Evolutionary conservation across 1,284 basidiomycete species (phyloP).

Genomic region (Sporisorium iseilematis-ciliati): DNA sequence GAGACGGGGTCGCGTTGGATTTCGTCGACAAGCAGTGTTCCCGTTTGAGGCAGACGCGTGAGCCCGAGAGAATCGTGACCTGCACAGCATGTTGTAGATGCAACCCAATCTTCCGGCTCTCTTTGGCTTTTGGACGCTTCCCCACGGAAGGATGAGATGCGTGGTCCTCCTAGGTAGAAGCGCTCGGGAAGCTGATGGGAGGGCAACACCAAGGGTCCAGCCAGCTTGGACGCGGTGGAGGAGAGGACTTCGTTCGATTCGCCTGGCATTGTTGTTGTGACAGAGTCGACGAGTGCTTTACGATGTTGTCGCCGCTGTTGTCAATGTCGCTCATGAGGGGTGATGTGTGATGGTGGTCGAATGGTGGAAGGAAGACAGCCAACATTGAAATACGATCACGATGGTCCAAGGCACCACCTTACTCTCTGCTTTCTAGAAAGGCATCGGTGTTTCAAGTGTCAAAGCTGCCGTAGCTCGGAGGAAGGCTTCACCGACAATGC

Average conservation of each 20-base stretch:
- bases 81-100: constrained; percentile 40
- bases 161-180: constrained; percentile 38
- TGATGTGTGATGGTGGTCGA: constrained; percentile 2
- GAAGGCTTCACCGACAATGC: too few species aligned
- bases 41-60: constrained; percentile 19
- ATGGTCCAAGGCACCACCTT: not conserved
- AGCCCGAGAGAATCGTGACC: constrained; percentile 40
- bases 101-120: constrained; percentile 45
- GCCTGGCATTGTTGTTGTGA: constrained; percentile 13
- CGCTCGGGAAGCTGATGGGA: constrained; percentile 43
- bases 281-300: too few species aligned
- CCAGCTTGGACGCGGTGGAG: constrained; percentile 7
- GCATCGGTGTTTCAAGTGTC: not conserved
- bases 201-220: constrained; percentile 25
- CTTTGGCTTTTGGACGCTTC: constrained; percentile 20
- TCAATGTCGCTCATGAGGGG: not conserved
- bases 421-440: not conserved
- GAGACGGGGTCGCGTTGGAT: constrained; percentile 16
- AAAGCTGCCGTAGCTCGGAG: not conserved
- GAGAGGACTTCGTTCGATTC: constrained; percentile 6
- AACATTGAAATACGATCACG: not conserved
- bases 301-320: not conserved
- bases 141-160: constrained; percentile 30
- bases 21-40: constrained; percentile 34
- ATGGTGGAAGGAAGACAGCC: not conserved